phyloP scores from a whole-genome alignment of 495 filamentous ascomycete species.

The Penicillium flavigenum region DNA sequence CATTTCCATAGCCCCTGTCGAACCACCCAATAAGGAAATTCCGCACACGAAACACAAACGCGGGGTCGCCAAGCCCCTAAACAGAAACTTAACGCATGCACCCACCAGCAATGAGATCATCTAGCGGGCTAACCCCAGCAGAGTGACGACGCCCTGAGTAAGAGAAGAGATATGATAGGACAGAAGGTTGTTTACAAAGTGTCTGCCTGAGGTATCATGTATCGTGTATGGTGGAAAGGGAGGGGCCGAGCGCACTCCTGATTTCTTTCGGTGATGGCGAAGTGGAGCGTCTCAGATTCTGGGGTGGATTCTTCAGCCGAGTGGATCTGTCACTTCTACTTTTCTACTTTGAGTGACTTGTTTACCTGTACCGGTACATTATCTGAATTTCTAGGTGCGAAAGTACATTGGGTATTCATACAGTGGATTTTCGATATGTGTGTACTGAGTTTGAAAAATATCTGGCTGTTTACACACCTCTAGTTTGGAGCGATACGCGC shows the following conservation, averaged over 20 bases:
- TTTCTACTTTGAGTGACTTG: neutral
- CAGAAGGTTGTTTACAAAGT: neutral
- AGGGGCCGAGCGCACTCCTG: conserved; percentile 8
- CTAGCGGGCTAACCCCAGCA: neutral
- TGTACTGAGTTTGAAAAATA: neutral
- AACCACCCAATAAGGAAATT: neutral
- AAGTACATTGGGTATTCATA: neutral
- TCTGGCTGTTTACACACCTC: neutral
- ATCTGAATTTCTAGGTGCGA: neutral
- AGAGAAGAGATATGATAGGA: conserved; percentile 21
- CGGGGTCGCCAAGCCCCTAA: conserved; percentile 25
- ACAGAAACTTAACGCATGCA: conserved; percentile 12
- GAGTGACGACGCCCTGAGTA: conserved; percentile 22
- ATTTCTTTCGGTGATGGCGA: conserved; percentile 5
- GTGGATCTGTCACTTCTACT: conserved; percentile 8
- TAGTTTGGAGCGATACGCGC: too few relatives aligned
- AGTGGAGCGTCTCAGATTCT: conserved; percentile 12
- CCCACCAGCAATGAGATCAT: conserved; percentile 20
- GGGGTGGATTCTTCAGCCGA: conserved; percentile 14
- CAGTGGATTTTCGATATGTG: neutral
- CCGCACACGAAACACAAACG: conserved; percentile 7
- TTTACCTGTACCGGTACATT: conserved; percentile 4
- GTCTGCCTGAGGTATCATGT: neutral
- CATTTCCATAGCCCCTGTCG: neutral
- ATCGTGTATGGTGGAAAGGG: conserved; percentile 7